These are phyloP conservation scores for Prunus mongolica DNA, from an alignment of 306 rosid genomes.

Conservation along the genomic window DNA sequence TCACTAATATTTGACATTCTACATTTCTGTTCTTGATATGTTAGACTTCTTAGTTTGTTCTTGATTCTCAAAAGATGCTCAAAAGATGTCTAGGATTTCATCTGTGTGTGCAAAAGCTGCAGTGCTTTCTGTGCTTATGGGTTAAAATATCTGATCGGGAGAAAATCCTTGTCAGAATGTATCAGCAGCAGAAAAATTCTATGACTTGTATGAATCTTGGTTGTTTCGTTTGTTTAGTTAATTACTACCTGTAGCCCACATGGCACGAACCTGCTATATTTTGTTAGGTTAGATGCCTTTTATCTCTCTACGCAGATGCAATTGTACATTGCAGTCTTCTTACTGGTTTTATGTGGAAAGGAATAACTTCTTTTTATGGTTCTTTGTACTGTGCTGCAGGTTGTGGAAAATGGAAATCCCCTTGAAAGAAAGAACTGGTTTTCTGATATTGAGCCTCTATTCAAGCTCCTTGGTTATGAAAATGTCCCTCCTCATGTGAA, in stretches of 20 bases:
- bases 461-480: slow-evolving; percentile 96
- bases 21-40: not conserved
- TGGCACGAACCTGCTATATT: not conserved
- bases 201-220: not conserved
- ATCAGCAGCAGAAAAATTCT: not conserved
- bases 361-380: slow-evolving; percentile 20
- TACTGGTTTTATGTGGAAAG: not conserved
- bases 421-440: slow-evolving; percentile 89
- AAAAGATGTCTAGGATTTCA: not conserved
- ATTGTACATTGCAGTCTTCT: not conserved
- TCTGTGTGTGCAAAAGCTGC: not conserved
- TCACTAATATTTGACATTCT: not conserved
- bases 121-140: not conserved
- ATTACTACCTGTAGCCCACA: not conserved
- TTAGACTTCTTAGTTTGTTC: not conserved
- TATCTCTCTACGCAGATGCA: not conserved
- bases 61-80: not conserved
- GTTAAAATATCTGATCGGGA: not conserved
- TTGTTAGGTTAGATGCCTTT: slow-evolving; percentile 6
- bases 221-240: not conserved
- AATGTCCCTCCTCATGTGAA: slow-evolving; percentile 95
- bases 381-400: slow-evolving; percentile 47
- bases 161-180: not conserved
- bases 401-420: slow-evolving; percentile 83
- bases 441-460: slow-evolving; percentile 89